Evolutionary conservation across 2,329 filamentous ascomycete species (phyloP).

Genomic region (Elsinoe necatrix): DNA sequence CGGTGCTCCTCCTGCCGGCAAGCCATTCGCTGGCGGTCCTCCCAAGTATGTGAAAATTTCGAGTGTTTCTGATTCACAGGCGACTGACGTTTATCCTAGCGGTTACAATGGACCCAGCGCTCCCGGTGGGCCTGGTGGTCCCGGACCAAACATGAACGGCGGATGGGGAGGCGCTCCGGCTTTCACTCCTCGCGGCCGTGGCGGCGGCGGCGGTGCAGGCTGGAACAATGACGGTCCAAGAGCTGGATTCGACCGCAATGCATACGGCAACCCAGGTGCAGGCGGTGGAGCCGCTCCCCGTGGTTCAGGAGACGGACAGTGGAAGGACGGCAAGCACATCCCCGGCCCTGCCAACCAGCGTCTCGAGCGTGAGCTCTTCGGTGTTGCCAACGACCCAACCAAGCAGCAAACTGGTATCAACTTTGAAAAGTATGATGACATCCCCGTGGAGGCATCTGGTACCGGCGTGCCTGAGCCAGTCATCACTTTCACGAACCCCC

Average conservation of each 20-base stretch:
- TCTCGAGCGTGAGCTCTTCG: conserved; percentile 91
- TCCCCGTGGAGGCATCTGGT: conserved; percentile 94
- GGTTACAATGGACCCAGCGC: conserved; percentile 32
- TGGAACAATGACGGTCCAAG: conserved; percentile 33
- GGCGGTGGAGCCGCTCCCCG: conserved; percentile 53
- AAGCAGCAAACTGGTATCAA: conserved; percentile 99
- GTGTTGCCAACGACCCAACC: conserved; percentile 76
- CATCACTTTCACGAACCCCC: conserved; percentile 83
- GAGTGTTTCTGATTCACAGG: neutral
- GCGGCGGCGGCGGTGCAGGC: conserved; percentile 6
- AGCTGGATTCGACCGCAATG: conserved; percentile 52
- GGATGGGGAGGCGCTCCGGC: conserved; percentile 45
- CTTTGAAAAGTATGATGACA: conserved; percentile 99
- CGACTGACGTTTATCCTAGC: conserved; percentile 27
- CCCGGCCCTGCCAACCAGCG: conserved; percentile 81
- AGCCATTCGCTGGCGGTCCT: neutral
- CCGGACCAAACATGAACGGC: conserved; percentile 38
- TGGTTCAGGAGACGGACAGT: conserved; percentile 90
- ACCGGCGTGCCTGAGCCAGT: conserved; percentile 89
- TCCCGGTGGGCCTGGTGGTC: conserved; percentile 28
- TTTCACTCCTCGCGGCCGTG: conserved; percentile 44
- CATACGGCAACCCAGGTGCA: conserved; percentile 48
- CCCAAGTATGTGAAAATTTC: neutral
- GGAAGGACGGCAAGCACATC: conserved; percentile 94
- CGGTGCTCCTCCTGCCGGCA: conserved; percentile 23